phyloP scores from a whole-genome alignment of 2,329 filamentous ascomycete genomes.

The Microdochium nivale region DNA sequence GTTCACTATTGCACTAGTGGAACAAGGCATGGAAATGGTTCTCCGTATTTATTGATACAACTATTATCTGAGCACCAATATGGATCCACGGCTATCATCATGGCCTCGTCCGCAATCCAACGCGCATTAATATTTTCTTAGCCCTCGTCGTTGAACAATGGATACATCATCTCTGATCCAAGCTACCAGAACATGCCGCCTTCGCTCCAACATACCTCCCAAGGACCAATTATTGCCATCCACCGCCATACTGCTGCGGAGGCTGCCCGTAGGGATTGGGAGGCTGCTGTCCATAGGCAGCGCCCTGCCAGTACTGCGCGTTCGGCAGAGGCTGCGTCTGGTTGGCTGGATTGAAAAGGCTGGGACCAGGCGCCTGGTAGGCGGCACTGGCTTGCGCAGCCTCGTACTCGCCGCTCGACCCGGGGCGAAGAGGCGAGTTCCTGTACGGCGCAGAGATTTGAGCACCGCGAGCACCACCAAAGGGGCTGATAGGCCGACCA shows the following conservation, averaged over 20 bases:
- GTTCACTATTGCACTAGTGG: too few species aligned
- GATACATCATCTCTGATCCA: too few species aligned
- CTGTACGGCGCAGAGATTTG: conserved; percentile 35
- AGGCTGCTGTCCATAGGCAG: conserved; percentile 5
- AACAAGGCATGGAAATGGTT: too few species aligned
- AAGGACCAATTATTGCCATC: conserved; percentile 5
- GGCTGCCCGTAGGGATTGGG: conserved; percentile 6
- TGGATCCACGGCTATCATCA: too few species aligned
- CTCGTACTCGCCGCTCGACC: conserved; percentile 33
- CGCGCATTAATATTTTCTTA: too few species aligned
- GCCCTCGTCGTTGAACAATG: too few species aligned
- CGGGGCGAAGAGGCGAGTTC: conserved; percentile 42
- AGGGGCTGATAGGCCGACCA: conserved; percentile 38
- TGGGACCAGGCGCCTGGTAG: conserved; percentile 16
- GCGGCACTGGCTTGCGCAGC: conserved; percentile 21
- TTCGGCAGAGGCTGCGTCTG: conserved; percentile 9
- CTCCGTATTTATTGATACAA: too few species aligned
- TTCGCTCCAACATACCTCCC: too few species aligned
- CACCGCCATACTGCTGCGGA: conserved; percentile 6
- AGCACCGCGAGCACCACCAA: conserved; percentile 26
- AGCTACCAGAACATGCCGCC: too few species aligned
- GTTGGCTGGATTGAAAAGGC: conserved; percentile 16
- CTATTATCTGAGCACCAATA: too few species aligned
- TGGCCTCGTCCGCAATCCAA: too few species aligned
- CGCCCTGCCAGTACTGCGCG: conserved; percentile 13